Conservation (phyloP, 1,284 basidiomycete species). For the Butyriboletus appendiculatus region DNA sequence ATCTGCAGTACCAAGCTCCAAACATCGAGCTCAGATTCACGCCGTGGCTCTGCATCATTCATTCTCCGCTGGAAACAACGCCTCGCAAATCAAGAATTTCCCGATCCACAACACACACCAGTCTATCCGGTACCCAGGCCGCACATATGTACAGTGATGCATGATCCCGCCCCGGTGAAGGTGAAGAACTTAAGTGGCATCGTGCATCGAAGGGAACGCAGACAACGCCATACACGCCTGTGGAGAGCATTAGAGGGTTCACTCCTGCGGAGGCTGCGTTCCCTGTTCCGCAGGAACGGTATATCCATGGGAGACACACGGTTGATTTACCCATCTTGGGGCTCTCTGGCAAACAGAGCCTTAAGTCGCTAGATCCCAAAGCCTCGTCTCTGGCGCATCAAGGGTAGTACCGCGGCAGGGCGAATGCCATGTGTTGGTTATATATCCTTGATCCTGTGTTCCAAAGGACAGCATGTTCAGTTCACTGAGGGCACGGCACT, state of each 20-base stretch:
- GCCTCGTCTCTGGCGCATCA: slow-evolving; percentile 23
- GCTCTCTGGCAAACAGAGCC: slow-evolving; percentile 22
- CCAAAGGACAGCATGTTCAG: background rate
- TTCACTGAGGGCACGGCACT: background rate
- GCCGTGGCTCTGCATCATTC: slow-evolving; percentile 54
- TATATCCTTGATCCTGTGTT: background rate
- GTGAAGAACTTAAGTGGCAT: background rate
- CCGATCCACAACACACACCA: slow-evolving; percentile 12
- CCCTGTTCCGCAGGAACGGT: slow-evolving; percentile 22
- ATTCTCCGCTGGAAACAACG: no score
- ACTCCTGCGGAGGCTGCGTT: slow-evolving; percentile 24
- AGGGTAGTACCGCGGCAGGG: background rate
- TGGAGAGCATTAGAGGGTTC: slow-evolving; percentile 15
- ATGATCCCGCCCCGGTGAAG: slow-evolving; percentile 17
- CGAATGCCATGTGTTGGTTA: background rate
- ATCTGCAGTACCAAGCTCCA: no score
- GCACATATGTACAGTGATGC: slow-evolving; percentile 33
- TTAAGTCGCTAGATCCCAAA: slow-evolving; percentile 24
- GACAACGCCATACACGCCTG: slow-evolving; percentile 27
- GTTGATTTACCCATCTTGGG: slow-evolving; percentile 32
- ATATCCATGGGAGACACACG: slow-evolving; percentile 8
- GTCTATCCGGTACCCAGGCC: slow-evolving; percentile 26
- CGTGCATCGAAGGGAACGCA: slow-evolving; percentile 34
- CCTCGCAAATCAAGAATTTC: slow-evolving; percentile 24
- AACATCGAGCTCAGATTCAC: slow-evolving; percentile 55